Evolutionary conservation across 2,329 filamentous ascomycete species (phyloP).

Genomic region (Phaeosphaeriaceae sp.): DNA sequence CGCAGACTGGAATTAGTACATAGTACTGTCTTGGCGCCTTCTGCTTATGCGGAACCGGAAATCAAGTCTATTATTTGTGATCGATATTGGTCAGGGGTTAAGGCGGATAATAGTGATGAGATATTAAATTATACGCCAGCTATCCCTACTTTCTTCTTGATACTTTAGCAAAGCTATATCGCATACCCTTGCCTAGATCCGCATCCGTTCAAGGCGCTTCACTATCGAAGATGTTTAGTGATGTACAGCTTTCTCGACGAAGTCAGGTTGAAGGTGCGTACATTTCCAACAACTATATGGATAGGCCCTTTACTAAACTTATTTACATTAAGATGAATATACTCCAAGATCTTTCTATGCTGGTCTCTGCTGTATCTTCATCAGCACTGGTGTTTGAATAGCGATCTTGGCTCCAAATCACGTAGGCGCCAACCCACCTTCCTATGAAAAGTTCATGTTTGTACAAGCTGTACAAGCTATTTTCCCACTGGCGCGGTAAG

Average conservation of each 20-base stretch:
- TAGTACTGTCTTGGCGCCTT: too few relatives aligned
- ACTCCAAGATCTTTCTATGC: not conserved
- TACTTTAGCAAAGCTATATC: too few relatives aligned
- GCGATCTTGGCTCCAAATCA: constrained; percentile 52
- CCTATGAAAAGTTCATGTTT: constrained; percentile 45
- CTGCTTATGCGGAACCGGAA: too few relatives aligned
- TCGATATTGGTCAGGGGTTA: too few relatives aligned
- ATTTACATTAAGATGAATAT: constrained; percentile 11
- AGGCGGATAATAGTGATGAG: too few relatives aligned
- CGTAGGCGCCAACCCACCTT: constrained; percentile 39
- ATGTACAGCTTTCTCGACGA: not conserved
- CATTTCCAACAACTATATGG: too few relatives aligned
- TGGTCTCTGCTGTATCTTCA: constrained; percentile 1
- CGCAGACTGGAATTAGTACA: too few relatives aligned
- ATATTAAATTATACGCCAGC: not conserved
- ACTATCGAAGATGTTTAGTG: not conserved
- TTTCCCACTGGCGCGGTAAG: constrained; percentile 51
- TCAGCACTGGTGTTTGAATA: constrained; percentile 41
- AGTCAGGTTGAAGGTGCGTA: not conserved
- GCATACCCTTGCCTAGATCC: too few relatives aligned
- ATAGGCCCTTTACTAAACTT: too few relatives aligned
- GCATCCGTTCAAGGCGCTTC: constrained; percentile 5
- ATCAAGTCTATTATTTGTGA: too few relatives aligned
- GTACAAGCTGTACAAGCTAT: constrained; percentile 49
- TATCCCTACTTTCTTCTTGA: constrained; percentile 18